Evolutionary conservation across 345 rosid species (phyloP).

Genomic region (Dipteronia sinensis): DNA sequence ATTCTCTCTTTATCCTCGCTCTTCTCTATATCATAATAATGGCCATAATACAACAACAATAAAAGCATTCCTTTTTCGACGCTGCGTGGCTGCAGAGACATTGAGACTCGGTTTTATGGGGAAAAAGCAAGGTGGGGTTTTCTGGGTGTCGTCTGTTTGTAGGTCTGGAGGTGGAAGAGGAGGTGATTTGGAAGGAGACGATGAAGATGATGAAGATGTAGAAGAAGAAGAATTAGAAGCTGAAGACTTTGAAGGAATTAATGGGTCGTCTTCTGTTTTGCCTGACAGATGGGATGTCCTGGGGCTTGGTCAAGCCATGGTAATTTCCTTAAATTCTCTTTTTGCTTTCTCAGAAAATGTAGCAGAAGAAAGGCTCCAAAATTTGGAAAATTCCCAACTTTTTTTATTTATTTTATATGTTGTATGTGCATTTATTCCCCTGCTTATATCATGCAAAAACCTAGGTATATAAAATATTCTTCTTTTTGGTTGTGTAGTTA

Average conservation of each 20-base stretch:
- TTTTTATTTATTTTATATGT: not conserved
- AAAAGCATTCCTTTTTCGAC: constrained; percentile 24
- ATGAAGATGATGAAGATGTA: constrained; percentile 41
- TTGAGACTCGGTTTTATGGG: constrained; percentile 38
- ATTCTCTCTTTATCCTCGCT: constrained; percentile 39
- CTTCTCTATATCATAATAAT: constrained; percentile 34
- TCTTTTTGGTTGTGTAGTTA: too few species aligned
- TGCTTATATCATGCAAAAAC: not conserved
- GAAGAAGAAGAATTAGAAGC: constrained; percentile 46
- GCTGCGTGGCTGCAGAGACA: constrained; percentile 17
- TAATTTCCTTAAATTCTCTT: constrained; percentile 15
- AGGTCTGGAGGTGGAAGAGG: constrained; percentile 23
- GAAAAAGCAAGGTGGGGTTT: constrained; percentile 27
- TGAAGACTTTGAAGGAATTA: constrained; percentile 20
- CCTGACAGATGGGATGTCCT: constrained; percentile 92
- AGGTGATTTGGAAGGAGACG: constrained; percentile 38
- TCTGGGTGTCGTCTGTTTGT: constrained; percentile 33
- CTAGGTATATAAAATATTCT: too few species aligned
- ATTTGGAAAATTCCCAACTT: not conserved
- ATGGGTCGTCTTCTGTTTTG: constrained; percentile 36
- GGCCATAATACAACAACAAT: constrained; percentile 10
- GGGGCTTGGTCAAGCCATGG: constrained; percentile 99
- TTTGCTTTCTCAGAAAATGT: not conserved
- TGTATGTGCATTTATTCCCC: not conserved
- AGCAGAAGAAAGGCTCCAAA: not conserved